Conservation (phyloP, 306 rosid genomes). For the Malus sieversii region DNA sequence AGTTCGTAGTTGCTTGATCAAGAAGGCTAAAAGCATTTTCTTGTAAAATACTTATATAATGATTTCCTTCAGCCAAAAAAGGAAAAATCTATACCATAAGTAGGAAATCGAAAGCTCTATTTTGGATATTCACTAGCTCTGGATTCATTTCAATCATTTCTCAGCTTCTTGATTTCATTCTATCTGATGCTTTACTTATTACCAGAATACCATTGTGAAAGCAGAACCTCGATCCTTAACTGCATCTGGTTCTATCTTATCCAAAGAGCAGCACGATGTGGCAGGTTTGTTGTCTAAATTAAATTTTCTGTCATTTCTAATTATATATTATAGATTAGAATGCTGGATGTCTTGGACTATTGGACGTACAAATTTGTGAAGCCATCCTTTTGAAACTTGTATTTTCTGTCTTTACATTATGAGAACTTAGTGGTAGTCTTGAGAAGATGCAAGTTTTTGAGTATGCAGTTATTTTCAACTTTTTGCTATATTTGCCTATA, state of each 20-base stretch:
- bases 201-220: slow-evolving; percentile 36
- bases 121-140: background rate
- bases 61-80: background rate
- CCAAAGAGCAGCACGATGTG: slow-evolving; percentile 51
- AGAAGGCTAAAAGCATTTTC: background rate
- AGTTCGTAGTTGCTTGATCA: background rate
- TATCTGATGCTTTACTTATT: slow-evolving; percentile 6
- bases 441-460: background rate
- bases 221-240: slow-evolving; percentile 50
- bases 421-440: background rate
- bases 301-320: background rate
- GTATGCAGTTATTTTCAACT: background rate
- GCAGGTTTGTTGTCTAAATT: slow-evolving; percentile 41
- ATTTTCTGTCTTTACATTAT: background rate
- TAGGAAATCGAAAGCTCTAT: background rate
- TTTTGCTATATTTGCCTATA: background rate
- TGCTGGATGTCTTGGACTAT: background rate
- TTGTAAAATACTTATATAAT: background rate
- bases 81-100: background rate
- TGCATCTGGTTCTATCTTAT: slow-evolving; percentile 55
- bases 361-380: background rate
- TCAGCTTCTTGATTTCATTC: background rate
- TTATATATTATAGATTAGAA: background rate
- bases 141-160: background rate
- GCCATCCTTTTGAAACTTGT: background rate